Evolutionary conservation across 805 yeast genomes (phyloP), one percentile per base, ranked within the genome.

Genomic region (Priceomyces carsonii): DNA sequence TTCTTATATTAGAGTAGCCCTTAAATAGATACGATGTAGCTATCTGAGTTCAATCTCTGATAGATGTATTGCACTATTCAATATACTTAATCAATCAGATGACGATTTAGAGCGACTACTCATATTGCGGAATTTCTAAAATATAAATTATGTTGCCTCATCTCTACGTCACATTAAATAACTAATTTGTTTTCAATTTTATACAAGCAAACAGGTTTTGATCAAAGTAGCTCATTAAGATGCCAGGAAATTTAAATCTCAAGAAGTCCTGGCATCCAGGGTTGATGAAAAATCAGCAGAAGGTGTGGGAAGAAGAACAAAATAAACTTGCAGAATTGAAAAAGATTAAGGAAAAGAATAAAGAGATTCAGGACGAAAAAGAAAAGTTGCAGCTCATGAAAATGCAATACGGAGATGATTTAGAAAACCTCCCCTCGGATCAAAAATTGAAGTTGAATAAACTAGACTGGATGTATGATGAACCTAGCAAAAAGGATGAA

Each of bases 221-320:
- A 21, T 8, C 24, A 21, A 21, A 21, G 24, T 21, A 21, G 24
- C 24, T 8, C 8, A 22, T 24, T 13, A 36, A 10, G n/a, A 67
- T 67, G 56, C 85, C 89, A 1, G 86, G 89, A 4, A 96, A 90
- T 58, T 71, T 91, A 43, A 91, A 91, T 56, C 61, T 90, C 37
- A 85, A 91, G 64, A 91, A 91, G 57, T 91, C 98, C 42, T 91
- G 98, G 99, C 88, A 91, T 59, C 97, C 99, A 2, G 90, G 84
- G 30, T 69, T 87, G 33, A 67, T 85, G 54, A 85, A 83, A 56
- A 91, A 91, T 68, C 88, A 82, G 61, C 82, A 81, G 45, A 85
- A 82, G 51, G 90, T 91, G 22, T 84, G 95, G 91, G 72, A 79
- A 45, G 71, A 69, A 35, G 97, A 93, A 52, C 89, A 86, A 53